Percentiles rank a stretch among this genome's conserved stretches.
Evolutionary conservation across 2,329 filamentous ascomycete genomes (phyloP).

Genomic region (Ophiosphaerella narmari): DNA sequence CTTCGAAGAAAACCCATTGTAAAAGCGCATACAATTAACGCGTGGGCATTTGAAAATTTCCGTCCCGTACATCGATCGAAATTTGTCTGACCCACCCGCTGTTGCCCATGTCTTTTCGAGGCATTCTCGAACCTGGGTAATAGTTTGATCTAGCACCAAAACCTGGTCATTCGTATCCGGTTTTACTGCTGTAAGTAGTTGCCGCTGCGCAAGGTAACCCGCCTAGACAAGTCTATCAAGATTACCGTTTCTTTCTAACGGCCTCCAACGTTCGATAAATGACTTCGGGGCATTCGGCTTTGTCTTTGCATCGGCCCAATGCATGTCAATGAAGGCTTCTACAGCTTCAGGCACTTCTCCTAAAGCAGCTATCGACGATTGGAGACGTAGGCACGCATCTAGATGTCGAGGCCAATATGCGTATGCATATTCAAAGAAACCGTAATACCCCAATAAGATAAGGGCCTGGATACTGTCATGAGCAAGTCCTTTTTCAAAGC

Average conservation of each 20-base stretch:
- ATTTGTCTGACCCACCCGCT: not conserved
- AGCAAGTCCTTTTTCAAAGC: too few species aligned
- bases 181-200: not conserved
- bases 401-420: conserved; percentile 8
- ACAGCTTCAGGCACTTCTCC: conserved; percentile 1
- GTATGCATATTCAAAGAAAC: conserved; percentile 8
- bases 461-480: not conserved
- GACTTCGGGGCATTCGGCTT: not conserved
- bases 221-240: conserved; percentile 3
- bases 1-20: conserved; percentile 2
- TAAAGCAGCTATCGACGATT: not conserved
- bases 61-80: conserved; percentile 2
- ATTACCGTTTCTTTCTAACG: conserved; percentile 1
- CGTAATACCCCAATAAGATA: conserved; percentile 5
- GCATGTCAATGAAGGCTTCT: conserved; percentile 6
- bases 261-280: conserved; percentile 3
- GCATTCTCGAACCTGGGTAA: not conserved
- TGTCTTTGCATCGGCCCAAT: not conserved
- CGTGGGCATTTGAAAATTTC: conserved; percentile 8
- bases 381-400: conserved; percentile 1
- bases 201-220: conserved; percentile 1
- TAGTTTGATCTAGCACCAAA: not conserved
- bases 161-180: not conserved
- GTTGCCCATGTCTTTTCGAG: not conserved
- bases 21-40: conserved; percentile 7